Evolutionary conservation across 495 filamentous ascomycete genomes (phyloP).

Genomic region (Parmelia sp.): DNA sequence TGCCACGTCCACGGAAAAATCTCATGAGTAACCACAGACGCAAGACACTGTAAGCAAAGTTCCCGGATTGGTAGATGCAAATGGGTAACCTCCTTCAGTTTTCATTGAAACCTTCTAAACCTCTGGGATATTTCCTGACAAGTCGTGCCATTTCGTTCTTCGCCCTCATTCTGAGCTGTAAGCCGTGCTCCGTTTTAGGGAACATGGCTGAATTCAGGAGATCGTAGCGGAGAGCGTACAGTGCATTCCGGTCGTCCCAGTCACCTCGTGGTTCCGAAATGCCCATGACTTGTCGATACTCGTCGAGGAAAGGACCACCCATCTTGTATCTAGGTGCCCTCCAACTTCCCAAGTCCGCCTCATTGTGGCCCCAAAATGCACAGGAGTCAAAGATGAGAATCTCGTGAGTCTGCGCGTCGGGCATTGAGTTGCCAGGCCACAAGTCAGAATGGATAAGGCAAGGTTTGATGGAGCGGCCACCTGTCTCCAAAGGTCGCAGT

Average conservation of each 20-base stretch:
- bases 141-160: background rate
- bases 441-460: conserved; percentile 44
- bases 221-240: conserved; percentile 18
- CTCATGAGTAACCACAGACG: background rate
- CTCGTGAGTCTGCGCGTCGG: conserved; percentile 31
- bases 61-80: background rate
- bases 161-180: background rate
- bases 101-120: background rate
- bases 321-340: conserved; percentile 21
- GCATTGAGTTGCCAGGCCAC: conserved; percentile 42
- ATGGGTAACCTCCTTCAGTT: background rate
- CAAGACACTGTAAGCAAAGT: background rate
- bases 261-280: conserved; percentile 16
- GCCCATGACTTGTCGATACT: conserved; percentile 17
- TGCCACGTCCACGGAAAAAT: no score
- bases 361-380: conserved; percentile 46
- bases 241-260: conserved; percentile 24
- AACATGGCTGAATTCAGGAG: background rate
- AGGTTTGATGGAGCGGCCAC: conserved; percentile 32
- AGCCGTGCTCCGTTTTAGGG: background rate
- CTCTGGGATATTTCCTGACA: background rate
- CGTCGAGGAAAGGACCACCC: conserved; percentile 15
- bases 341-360: conserved; percentile 29
- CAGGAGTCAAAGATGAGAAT: conserved; percentile 43
- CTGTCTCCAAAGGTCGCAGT: conserved; percentile 28